These are phyloP conservation scores for Macrophomina tecta DNA, from an alignment of 2,329 filamentous ascomycete species.

Conservation along the genomic window DNA sequence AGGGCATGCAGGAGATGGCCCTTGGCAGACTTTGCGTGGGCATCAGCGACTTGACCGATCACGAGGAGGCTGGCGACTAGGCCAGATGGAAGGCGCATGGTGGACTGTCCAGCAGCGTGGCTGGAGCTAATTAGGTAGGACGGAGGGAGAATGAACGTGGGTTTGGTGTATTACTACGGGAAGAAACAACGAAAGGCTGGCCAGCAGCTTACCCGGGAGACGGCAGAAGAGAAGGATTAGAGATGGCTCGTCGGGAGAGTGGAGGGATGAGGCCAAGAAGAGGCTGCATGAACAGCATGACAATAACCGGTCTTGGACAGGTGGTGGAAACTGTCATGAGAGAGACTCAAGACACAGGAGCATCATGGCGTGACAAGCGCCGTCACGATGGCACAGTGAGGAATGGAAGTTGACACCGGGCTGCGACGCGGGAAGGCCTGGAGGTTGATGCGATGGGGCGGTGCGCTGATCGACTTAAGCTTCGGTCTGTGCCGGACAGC, in stretches of 20 bases:
- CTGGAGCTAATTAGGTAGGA: slow-evolving; percentile 12
- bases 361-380: slow-evolving; percentile 26
- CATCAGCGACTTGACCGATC: slow-evolving; percentile 34
- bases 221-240: slow-evolving; percentile 8
- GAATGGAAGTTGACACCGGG: slow-evolving; percentile 22
- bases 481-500: slow-evolving; percentile 19
- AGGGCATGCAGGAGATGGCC: slow-evolving; percentile 33
- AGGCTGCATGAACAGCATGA: slow-evolving; percentile 19
- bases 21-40: slow-evolving; percentile 1
- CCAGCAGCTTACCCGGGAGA: slow-evolving; percentile 26
- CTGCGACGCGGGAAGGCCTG: slow-evolving; percentile 20
- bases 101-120: slow-evolving; percentile 25
- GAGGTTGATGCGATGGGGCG: slow-evolving; percentile 18
- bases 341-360: slow-evolving; percentile 24
- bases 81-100: slow-evolving; percentile 42
- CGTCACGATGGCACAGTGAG: neutral
- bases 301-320: neutral
- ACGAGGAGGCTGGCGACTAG: slow-evolving; percentile 41
- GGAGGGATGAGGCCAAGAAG: slow-evolving; percentile 18
- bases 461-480: slow-evolving; percentile 17
- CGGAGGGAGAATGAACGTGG: slow-evolving; percentile 38
- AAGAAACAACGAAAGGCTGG: slow-evolving; percentile 18
- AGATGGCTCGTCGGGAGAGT: slow-evolving; percentile 8
- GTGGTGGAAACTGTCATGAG: slow-evolving; percentile 17
- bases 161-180: slow-evolving; percentile 42